A percentile compares a stretch with the other conserved stretches of the same genome.
These are phyloP conservation scores for Neobulgaria alba DNA, from an alignment of 2,329 filamentous ascomycete species.

Conservation along the genomic window DNA sequence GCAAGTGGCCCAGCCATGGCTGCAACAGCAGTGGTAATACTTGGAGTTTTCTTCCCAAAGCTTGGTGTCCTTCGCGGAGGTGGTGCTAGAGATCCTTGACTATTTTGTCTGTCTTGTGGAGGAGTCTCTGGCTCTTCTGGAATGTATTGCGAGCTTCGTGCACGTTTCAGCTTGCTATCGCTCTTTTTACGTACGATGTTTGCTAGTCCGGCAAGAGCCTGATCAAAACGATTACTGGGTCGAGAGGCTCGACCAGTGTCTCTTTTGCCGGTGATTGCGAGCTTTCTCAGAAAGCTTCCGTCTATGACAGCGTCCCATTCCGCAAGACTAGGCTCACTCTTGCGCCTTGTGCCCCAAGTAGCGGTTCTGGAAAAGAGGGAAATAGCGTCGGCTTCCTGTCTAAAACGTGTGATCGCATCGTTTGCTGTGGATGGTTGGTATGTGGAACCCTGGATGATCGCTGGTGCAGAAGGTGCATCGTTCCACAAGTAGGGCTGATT, in stretches of 20 bases:
- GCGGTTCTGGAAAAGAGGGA: slow-evolving; percentile 55
- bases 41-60: slow-evolving; percentile 43
- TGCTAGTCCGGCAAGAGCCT: slow-evolving; percentile 24
- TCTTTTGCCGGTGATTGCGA: slow-evolving; percentile 43
- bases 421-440: slow-evolving; percentile 40
- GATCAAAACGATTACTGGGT: slow-evolving; percentile 46
- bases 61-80: slow-evolving; percentile 42
- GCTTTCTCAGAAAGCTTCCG: slow-evolving; percentile 55
- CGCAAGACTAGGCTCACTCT: slow-evolving; percentile 48
- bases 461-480: slow-evolving; percentile 31
- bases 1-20: slow-evolving; percentile 47
- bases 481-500: slow-evolving; percentile 25
- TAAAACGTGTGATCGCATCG: slow-evolving; percentile 40
- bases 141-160: slow-evolving; percentile 21
- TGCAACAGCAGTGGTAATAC: slow-evolving; percentile 49
- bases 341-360: slow-evolving; percentile 61
- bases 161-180: slow-evolving; percentile 27
- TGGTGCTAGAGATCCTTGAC: slow-evolving; percentile 36
- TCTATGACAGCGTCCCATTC: slow-evolving; percentile 53
- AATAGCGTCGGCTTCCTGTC: slow-evolving; percentile 35
- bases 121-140: slow-evolving; percentile 21
- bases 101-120: slow-evolving; percentile 29
- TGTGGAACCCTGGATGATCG: slow-evolving; percentile 27
- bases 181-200: slow-evolving; percentile 26
- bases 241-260: slow-evolving; percentile 33